Conservation (phyloP, 1,284 basidiomycete genomes). For the Ganoderma lingzhi region DNA sequence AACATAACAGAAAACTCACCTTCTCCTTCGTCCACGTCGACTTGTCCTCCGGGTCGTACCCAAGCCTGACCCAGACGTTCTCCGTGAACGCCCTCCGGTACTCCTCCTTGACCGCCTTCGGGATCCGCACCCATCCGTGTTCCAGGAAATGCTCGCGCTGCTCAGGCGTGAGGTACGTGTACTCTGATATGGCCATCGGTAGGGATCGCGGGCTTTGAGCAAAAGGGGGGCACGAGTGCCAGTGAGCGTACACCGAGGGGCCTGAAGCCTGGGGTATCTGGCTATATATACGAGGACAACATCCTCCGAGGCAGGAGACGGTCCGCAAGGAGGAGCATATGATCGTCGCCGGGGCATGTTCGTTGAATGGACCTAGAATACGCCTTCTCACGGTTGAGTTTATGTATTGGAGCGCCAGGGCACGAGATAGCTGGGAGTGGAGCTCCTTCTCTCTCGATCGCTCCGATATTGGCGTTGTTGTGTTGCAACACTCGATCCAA, state of each 20-base stretch:
- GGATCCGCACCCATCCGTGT: slow-evolving; percentile 45
- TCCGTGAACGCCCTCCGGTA: slow-evolving; percentile 41
- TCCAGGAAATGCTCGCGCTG: slow-evolving; percentile 47
- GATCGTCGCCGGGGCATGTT: not conserved
- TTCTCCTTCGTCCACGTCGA: slow-evolving; percentile 45
- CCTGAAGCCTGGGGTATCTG: no score
- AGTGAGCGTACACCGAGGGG: not conserved
- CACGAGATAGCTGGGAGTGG: no score
- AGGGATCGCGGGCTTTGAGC: no score
- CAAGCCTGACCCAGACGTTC: slow-evolving; percentile 47
- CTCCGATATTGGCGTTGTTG: no score
- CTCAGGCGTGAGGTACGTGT: slow-evolving; percentile 39
- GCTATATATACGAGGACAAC: not conserved
- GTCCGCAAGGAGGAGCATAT: slow-evolving; percentile 1
- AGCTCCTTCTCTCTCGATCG: no score
- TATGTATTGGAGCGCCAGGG: no score
- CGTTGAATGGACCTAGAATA: not conserved
- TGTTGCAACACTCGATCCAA: no score
- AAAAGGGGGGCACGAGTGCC: no score
- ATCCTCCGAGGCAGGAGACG: not conserved
- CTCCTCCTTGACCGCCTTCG: slow-evolving; percentile 42
- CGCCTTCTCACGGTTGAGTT: not conserved
- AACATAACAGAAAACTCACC: slow-evolving; percentile 25
- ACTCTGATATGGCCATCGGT: slow-evolving; percentile 35
- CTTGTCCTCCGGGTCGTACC: slow-evolving; percentile 44